Percentiles rank a stretch among this genome's conserved stretches.
These are phyloP conservation scores for Triticum monococcum DNA, from an alignment of 176 grass and related monocot genomes.

Conservation along the genomic window DNA sequence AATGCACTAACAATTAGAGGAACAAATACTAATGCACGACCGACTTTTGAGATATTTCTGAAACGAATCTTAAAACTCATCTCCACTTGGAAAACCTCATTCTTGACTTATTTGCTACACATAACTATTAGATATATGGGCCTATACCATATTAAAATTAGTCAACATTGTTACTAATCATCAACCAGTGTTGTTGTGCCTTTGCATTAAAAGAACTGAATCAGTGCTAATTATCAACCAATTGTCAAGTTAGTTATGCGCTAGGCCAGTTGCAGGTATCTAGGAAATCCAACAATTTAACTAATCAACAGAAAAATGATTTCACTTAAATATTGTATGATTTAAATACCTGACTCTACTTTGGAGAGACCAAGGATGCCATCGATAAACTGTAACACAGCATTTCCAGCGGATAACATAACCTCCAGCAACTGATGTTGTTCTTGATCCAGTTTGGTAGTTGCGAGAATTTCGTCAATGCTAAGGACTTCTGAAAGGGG, in stretches of 20 bases:
- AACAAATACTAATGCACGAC: not conserved
- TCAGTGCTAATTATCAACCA: not conserved
- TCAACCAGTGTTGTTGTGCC: not conserved
- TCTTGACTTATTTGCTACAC: not conserved
- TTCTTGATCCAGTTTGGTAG: slow-evolving; percentile 66
- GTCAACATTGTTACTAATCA: not conserved
- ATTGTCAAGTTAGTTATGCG: not conserved
- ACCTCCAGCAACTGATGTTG: slow-evolving; percentile 76
- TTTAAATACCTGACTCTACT: slow-evolving; percentile 76
- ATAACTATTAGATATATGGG: no score
- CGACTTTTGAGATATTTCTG: slow-evolving; percentile 5
- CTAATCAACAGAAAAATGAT: not conserved
- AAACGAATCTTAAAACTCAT: not conserved
- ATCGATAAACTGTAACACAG: slow-evolving; percentile 74
- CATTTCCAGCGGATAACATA: slow-evolving; percentile 86
- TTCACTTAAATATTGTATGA: not conserved
- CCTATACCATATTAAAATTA: not conserved
- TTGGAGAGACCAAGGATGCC: slow-evolving; percentile 85
- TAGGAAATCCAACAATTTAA: not conserved
- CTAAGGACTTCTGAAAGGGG: slow-evolving; percentile 82
- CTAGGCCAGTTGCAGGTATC: not conserved
- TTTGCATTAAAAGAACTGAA: not conserved
- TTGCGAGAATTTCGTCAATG: slow-evolving; percentile 73
- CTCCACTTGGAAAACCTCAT: not conserved
- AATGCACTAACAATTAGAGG: not conserved